These are phyloP conservation scores for Trametes maxima DNA, from an alignment of 768 basidiomycete species.

Conservation along the genomic window DNA sequence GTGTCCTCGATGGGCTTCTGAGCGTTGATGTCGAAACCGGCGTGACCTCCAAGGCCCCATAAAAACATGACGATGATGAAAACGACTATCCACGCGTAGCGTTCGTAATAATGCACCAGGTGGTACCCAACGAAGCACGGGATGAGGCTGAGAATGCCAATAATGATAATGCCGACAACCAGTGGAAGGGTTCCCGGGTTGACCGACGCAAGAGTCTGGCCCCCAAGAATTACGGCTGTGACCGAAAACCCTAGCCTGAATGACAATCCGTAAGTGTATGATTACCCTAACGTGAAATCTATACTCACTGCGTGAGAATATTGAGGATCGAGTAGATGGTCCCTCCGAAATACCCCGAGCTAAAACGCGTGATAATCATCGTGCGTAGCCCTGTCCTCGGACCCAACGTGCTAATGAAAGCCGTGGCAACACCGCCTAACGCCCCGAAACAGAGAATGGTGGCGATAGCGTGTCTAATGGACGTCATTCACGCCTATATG, in stretches of 20 bases:
- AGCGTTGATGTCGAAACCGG: slow-evolving; percentile 47
- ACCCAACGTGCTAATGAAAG: slow-evolving; percentile 57
- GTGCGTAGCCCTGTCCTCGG: slow-evolving; percentile 56
- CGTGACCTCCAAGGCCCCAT: slow-evolving; percentile 50
- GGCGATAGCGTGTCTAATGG: slow-evolving; percentile 44
- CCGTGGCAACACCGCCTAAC: slow-evolving; percentile 43
- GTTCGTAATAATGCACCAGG: slow-evolving; percentile 51
- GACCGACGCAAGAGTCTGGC: slow-evolving; percentile 51
- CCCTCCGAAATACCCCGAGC: slow-evolving; percentile 51
- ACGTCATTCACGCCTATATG: not conserved
- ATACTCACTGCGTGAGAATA: slow-evolving; percentile 45
- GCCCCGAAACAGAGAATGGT: slow-evolving; percentile 49
- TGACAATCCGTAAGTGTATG: not conserved
- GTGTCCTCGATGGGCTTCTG: slow-evolving; percentile 46
- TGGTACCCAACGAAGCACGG: slow-evolving; percentile 52
- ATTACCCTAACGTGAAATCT: not conserved
- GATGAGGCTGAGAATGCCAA: slow-evolving; percentile 43
- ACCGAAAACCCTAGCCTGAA: slow-evolving; percentile 50
- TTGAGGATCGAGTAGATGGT: slow-evolving; percentile 54
- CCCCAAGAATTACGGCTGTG: slow-evolving; percentile 54
- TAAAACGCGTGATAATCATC: slow-evolving; percentile 54
- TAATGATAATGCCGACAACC: slow-evolving; percentile 51
- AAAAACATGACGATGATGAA: slow-evolving; percentile 53
- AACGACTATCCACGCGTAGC: slow-evolving; percentile 56
- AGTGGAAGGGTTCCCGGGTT: slow-evolving; percentile 47